Base-by-base conservation (phyloP, 768 basidiomycete species). In the Leccinum rimulosum region DNA sequence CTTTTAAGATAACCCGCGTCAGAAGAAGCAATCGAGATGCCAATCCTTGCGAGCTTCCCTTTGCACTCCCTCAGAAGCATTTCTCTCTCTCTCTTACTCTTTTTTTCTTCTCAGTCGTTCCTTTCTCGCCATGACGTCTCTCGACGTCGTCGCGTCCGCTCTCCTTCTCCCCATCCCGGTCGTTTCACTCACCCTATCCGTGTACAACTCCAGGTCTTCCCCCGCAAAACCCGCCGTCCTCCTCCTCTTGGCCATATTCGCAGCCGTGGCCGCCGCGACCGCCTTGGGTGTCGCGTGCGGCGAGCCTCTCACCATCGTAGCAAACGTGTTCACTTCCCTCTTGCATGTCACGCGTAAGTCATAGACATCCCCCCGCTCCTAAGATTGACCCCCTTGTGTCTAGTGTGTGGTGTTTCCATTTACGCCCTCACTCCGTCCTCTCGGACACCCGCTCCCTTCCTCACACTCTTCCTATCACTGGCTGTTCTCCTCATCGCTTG, bases 351-450 rank as follows among this genome's bases (percentile, higher is more conserved):
- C 71, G 19, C 15, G 72, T 73, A 56, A 60, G 72, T 47, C 54
- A 14, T 17, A 25, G 14, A 45, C 22, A 0, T 8, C 27, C 14
- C 30, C 48, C 25, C 22, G 1, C 43, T 45, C 43, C 19, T 19
- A 22, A 19, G 19, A 45, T 58, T 40, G n/a, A 63, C 35, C 4
- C 4, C 19, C 33, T 25, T 9, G 50, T 12, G 3, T 14, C n/a
- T 40, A 73, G 72, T 73, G 54, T 73, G 66, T 22, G 55, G 56
- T 9, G 55, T 72, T 47, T 62, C 68, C 54, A 61, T 73, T 53
- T 68, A 67, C 50, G 62, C 70, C 48, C 64, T 69, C 31, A 35
- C 50, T 27, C 45, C 61, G 14, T 57, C 61, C 35, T 50, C 58
- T 8, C 58, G 55, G 28, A 36, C 28, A 12, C 30, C 40, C 25